Conservation (phyloP, 805 yeast species). For the Metschnikowia corniflorae region DNA sequence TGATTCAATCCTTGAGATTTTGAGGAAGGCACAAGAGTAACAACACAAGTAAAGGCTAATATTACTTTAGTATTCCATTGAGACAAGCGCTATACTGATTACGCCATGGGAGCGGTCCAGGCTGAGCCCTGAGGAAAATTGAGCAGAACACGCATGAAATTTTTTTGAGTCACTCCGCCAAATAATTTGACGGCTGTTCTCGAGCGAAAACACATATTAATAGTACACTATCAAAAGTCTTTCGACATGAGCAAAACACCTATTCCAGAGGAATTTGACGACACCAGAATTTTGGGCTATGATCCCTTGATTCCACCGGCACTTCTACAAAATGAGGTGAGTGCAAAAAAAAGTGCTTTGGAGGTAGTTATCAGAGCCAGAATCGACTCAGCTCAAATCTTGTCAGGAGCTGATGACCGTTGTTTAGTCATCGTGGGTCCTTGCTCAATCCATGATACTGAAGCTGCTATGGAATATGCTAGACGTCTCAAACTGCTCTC, state of each 20-base stretch:
- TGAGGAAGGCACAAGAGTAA: no score
- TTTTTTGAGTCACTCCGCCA: constrained; percentile 16
- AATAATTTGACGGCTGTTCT: background rate
- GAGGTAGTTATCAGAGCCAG: constrained; percentile 72
- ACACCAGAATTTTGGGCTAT: constrained; percentile 80
- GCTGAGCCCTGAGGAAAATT: no score
- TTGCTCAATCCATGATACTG: constrained; percentile 93
- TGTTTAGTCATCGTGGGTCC: constrained; percentile 91
- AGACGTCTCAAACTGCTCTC: constrained; percentile 55
- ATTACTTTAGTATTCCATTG: no score
- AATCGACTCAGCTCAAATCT: constrained; percentile 64
- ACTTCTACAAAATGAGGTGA: constrained; percentile 80
- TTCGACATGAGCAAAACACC: constrained; percentile 42
- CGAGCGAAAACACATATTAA: no score
- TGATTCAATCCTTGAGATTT: no score
- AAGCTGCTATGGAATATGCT: constrained; percentile 88
- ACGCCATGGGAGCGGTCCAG: no score
- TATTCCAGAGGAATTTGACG: constrained; percentile 64
- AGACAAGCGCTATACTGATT: no score
- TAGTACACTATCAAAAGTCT: background rate
- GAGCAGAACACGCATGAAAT: constrained; percentile 16
- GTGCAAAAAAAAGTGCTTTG: constrained; percentile 57
- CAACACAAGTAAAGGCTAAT: no score
- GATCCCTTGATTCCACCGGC: constrained; percentile 96
- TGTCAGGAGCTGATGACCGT: constrained; percentile 83